phyloP scores from a whole-genome alignment of 352 stramenopile species.

The Phytophthora citrophthora region DNA sequence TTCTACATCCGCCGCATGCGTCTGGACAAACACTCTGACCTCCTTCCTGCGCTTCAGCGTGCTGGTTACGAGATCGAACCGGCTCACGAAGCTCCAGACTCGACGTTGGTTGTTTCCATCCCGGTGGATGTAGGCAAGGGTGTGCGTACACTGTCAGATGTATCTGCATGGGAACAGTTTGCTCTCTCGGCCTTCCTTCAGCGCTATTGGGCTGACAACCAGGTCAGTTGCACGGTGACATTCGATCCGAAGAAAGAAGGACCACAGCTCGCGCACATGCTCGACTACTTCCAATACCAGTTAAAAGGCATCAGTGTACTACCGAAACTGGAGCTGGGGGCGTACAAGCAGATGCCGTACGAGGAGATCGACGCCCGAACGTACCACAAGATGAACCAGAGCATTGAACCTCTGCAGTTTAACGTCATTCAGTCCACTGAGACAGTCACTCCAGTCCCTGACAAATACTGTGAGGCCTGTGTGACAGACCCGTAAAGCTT shows the following conservation, averaged over 20 bases:
- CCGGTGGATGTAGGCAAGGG: constrained; percentile 89
- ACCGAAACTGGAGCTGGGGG: constrained; percentile 75
- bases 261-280: constrained; percentile 73
- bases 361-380: constrained; percentile 83
- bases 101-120: constrained; percentile 92
- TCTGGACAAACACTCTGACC: constrained; percentile 80
- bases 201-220: constrained; percentile 94
- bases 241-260: constrained; percentile 92
- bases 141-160: constrained; percentile 80
- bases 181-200: constrained; percentile 92
- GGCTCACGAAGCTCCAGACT: constrained; percentile 58
- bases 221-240: constrained; percentile 94
- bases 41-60: constrained; percentile 71
- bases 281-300: constrained; percentile 95
- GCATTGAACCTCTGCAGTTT: constrained; percentile 54
- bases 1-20: constrained; percentile 94
- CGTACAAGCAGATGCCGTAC: constrained; percentile 93
- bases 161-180: constrained; percentile 95
- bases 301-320: constrained; percentile 94
- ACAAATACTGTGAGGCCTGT: constrained; percentile 69
- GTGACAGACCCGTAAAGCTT: constrained; percentile 22
- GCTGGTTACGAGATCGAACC: constrained; percentile 88
- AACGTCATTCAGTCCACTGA: constrained; percentile 41
- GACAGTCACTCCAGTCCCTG: constrained; percentile 46
- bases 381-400: constrained; percentile 62